Conservation (phyloP, 805 yeast species). For the Candida incommunis region DNA sequence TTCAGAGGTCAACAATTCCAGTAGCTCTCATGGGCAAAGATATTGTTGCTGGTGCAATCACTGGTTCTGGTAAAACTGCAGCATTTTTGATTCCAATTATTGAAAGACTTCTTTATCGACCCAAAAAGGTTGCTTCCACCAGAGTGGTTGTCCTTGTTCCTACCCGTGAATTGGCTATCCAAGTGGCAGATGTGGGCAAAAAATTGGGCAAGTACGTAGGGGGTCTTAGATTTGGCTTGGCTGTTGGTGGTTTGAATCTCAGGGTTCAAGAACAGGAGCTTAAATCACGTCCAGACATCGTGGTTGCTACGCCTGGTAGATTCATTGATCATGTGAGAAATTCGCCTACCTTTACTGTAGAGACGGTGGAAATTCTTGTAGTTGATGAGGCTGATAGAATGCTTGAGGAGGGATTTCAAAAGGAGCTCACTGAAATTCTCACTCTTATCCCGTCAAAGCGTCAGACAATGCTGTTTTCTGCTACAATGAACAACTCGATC, state of each 20-base stretch:
- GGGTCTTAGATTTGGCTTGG: conserved; percentile 76
- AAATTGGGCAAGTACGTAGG: conserved; percentile 66
- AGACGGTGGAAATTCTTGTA: conserved; percentile 80
- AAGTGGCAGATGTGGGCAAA: conserved; percentile 86
- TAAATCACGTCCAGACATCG: conserved; percentile 86
- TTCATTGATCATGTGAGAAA: conserved; percentile 93
- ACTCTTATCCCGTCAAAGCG: conserved; percentile 77
- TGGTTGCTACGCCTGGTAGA: conserved; percentile 97
- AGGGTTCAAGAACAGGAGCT: conserved; percentile 93
- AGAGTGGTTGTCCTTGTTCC: conserved; percentile 88
- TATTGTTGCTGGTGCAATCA: conserved; percentile 96
- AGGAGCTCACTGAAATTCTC: conserved; percentile 82
- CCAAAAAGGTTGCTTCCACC: conserved; percentile 72
- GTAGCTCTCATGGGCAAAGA: conserved; percentile 89
- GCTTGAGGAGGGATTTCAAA: conserved; percentile 98
- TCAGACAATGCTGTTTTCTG: conserved; percentile 89
- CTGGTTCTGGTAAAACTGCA: conserved; percentile 99
- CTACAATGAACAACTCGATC: conserved; percentile 93
- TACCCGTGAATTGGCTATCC: conserved; percentile 95
- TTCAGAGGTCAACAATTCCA: conserved; percentile 89
- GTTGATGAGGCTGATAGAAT: conserved; percentile 98
- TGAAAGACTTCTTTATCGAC: conserved; percentile 82
- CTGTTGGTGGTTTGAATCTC: conserved; percentile 94
- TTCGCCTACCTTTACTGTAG: conserved; percentile 85
- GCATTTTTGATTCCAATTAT: conserved; percentile 94